Evolutionary conservation across 2,329 filamentous ascomycete species (phyloP).

Genomic region (Colletotrichum lini): DNA sequence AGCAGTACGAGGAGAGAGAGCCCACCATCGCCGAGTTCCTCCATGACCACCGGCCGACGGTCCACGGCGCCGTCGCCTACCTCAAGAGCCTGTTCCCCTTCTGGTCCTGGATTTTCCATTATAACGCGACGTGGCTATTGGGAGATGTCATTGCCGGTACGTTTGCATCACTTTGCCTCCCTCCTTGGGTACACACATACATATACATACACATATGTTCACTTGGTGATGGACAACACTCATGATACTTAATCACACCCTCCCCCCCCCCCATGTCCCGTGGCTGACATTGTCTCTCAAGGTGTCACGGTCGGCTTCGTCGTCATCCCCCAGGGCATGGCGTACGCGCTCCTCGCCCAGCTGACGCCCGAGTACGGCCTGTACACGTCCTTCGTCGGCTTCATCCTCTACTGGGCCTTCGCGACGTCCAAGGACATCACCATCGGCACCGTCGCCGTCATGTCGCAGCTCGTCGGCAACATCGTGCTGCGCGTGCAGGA

Average conservation of each 20-base stretch:
- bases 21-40: slow-evolving; percentile 59
- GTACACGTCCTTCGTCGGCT: slow-evolving; percentile 87
- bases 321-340: slow-evolving; percentile 85
- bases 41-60: slow-evolving; percentile 54
- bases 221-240: too few species aligned
- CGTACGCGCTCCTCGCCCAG: slow-evolving; percentile 80
- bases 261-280: not conserved
- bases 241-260: too few species aligned
- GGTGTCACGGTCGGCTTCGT: slow-evolving; percentile 79
- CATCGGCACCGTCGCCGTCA: slow-evolving; percentile 71
- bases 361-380: slow-evolving; percentile 79
- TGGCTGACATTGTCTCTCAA: slow-evolving; percentile 39
- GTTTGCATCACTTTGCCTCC: not conserved
- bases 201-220: too few species aligned
- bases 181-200: too few species aligned
- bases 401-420: slow-evolving; percentile 86
- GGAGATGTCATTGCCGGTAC: slow-evolving; percentile 42
- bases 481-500: slow-evolving; percentile 57
- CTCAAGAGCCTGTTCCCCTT: slow-evolving; percentile 63
- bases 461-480: slow-evolving; percentile 65
- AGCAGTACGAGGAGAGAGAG: slow-evolving; percentile 53
- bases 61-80: slow-evolving; percentile 51
- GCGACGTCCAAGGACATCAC: slow-evolving; percentile 90
- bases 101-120: slow-evolving; percentile 62
- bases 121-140: slow-evolving; percentile 42